Conservation (phyloP, 2,329 filamentous ascomycete species). For the Teratosphaeria zuluensis region DNA sequence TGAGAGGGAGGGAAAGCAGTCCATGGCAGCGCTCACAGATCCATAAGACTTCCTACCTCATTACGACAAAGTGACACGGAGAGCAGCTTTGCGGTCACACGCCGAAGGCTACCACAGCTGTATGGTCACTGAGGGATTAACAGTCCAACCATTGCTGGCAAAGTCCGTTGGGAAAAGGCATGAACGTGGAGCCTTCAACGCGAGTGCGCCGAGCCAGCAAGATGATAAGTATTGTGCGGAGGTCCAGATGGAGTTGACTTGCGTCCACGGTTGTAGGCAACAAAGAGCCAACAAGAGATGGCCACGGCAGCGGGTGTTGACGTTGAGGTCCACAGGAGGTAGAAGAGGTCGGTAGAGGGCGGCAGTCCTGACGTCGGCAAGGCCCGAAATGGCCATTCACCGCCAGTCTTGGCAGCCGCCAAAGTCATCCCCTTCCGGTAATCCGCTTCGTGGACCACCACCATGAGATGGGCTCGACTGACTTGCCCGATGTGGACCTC, state of each 20-base stretch:
- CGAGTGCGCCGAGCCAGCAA: background rate
- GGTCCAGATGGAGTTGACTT: no score
- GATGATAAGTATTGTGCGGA: no score
- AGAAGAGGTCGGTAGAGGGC: background rate
- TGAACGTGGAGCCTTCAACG: background rate
- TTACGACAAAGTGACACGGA: no score
- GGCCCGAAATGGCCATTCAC: background rate
- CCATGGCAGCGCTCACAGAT: no score
- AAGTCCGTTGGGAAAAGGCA: background rate
- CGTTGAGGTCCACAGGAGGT: background rate
- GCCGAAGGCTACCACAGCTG: background rate
- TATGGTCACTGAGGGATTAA: background rate
- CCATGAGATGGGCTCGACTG: no score
- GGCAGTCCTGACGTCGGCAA: background rate
- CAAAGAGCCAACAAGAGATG: background rate
- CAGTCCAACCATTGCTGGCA: no score
- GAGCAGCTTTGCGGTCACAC: background rate
- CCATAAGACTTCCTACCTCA: no score
- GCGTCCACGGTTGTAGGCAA: background rate
- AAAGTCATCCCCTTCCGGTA: background rate
- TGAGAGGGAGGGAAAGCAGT: no score
- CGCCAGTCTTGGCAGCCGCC: no score
- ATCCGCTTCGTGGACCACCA: background rate
- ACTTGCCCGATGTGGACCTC: no score
- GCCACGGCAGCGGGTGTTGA: background rate